phyloP scores from a whole-genome alignment of 2,329 filamentous ascomycete genomes.

The Kalaharituber pfeilii region DNA sequence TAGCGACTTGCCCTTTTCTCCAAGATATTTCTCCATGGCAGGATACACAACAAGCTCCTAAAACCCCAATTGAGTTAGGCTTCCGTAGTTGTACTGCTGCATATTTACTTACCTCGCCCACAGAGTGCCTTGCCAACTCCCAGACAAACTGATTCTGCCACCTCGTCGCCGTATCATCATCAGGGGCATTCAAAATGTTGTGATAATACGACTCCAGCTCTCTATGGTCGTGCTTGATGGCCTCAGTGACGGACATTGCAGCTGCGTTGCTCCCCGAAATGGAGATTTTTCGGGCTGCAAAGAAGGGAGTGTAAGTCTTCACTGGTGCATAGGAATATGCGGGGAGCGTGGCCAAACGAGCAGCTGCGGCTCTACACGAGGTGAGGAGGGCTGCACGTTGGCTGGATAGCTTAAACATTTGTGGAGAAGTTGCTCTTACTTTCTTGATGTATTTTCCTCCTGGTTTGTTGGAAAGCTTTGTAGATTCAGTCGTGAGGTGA shows the following conservation, averaged over 20 bases:
- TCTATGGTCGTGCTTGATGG: slow-evolving; percentile 28
- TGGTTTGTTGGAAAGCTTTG: too few relatives aligned
- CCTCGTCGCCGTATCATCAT: slow-evolving; percentile 19
- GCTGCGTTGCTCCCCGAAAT: too few relatives aligned
- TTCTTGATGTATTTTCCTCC: too few relatives aligned
- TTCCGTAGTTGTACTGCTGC: neutral
- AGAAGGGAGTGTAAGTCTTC: too few relatives aligned
- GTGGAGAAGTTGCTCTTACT: too few relatives aligned
- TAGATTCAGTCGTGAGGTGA: too few relatives aligned
- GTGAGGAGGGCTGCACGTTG: too few relatives aligned
- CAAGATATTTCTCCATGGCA: slow-evolving; percentile 35
- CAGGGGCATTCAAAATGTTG: slow-evolving; percentile 28
- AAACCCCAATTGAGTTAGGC: slow-evolving; percentile 13
- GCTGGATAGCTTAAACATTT: too few relatives aligned
- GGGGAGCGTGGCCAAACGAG: too few relatives aligned
- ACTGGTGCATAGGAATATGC: too few relatives aligned
- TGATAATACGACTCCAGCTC: slow-evolving; percentile 29
- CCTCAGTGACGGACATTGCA: slow-evolving; percentile 23
- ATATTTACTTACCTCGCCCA: slow-evolving; percentile 29
- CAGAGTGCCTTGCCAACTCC: slow-evolving; percentile 34
- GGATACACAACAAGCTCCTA: slow-evolving; percentile 36
- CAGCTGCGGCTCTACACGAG: too few relatives aligned
- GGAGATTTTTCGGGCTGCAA: too few relatives aligned
- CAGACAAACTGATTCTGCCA: slow-evolving; percentile 33
- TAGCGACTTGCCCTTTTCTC: slow-evolving; percentile 29